A percentile compares a stretch with the other conserved stretches of the same genome.
Evolutionary conservation across 176 grass and related monocot genomes (phyloP).

Genomic region (Coix lacrymajobi): DNA sequence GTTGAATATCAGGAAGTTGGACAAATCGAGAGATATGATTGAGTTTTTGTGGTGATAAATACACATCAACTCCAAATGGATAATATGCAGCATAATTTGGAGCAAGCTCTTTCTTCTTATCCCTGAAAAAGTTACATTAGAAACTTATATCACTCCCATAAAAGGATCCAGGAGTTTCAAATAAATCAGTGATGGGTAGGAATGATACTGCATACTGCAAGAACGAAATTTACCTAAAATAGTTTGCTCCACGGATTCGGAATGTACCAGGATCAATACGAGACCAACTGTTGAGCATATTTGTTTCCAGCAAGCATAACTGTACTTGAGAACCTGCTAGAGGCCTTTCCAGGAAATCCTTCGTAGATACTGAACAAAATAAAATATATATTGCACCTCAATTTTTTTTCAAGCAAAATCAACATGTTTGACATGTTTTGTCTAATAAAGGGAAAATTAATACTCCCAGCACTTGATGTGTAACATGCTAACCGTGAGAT

Average conservation of each 20-base stretch:
- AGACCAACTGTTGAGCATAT: conserved; percentile 87
- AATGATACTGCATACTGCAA: conserved; percentile 10
- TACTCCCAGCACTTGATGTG: not conserved
- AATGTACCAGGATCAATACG: conserved; percentile 74
- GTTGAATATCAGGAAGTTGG: conserved; percentile 64
- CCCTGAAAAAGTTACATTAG: conserved; percentile 41
- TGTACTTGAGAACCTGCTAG: conserved; percentile 89
- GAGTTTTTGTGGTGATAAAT: conserved; percentile 74
- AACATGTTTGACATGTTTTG: not conserved
- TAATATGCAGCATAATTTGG: conserved; percentile 81
- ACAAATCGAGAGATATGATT: conserved; percentile 96
- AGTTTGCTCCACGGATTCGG: conserved; percentile 76
- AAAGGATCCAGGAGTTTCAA: not conserved
- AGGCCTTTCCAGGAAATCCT: conserved; percentile 75
- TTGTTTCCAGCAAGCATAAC: conserved; percentile 70
- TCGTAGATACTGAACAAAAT: conserved; percentile 57
- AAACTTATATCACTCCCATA: conserved; percentile 18
- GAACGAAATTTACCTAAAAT: conserved; percentile 66
- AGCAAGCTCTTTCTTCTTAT: conserved; percentile 98
- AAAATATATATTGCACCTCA: conserved; percentile 3
- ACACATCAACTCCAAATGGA: conserved; percentile 91
- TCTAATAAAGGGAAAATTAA: not conserved
- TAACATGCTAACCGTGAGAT: not conserved
- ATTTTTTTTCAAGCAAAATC: conserved; percentile 8
- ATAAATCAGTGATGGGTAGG: not conserved